phyloP scores from a whole-genome alignment of 1,284 basidiomycete genomes.

The Tilletia caries region DNA sequence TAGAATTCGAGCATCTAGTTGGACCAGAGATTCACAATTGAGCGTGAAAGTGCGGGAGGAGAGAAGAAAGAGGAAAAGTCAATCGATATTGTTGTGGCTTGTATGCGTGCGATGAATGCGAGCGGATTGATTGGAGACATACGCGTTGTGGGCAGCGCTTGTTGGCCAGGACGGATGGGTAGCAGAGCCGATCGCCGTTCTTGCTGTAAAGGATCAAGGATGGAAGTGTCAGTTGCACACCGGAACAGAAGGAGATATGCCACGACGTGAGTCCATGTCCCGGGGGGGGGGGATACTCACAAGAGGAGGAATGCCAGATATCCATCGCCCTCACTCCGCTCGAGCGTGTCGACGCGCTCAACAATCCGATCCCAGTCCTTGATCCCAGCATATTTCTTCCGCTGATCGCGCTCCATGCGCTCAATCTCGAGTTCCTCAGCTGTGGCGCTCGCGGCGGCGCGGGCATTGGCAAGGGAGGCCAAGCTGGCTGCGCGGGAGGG shows the following conservation, averaged over 20 bases:
- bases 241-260: neutral
- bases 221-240: conserved; percentile 2
- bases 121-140: neutral
- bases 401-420: conserved; percentile 14
- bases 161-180: conserved; percentile 25
- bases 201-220: conserved; percentile 14
- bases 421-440: neutral
- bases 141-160: conserved; percentile 27
- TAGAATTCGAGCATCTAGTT: conserved; percentile 31
- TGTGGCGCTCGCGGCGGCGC: neutral
- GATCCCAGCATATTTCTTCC: conserved; percentile 19
- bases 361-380: conserved; percentile 27
- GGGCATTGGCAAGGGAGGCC: neutral
- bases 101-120: neutral
- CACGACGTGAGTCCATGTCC: neutral
- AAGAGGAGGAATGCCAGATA: conserved; percentile 28
- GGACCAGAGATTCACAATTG: neutral
- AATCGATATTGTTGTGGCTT: neutral
- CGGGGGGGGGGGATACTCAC: neutral
- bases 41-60: too few species aligned
- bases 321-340: conserved; percentile 22
- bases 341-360: conserved; percentile 25
- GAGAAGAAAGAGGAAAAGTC: neutral
- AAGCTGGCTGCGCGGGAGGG: neutral
- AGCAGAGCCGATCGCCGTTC: conserved; percentile 23